Conservation (phyloP, 1,139 yeast genomes). For the Protomyces arabidopsidicola region DNA sequence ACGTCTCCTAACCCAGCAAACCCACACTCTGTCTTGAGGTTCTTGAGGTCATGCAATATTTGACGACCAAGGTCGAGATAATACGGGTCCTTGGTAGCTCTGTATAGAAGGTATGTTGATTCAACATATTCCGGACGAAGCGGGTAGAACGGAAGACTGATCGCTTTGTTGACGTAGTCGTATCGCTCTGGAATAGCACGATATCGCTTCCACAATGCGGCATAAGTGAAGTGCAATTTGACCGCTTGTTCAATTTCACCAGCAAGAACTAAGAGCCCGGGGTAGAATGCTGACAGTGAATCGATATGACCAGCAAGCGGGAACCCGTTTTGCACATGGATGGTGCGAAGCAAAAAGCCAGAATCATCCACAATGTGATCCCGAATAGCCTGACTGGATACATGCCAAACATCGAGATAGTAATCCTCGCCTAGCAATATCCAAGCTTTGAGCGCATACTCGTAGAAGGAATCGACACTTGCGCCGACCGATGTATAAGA, state of each 20-base stretch:
- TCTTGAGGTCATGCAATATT: conserved; percentile 55
- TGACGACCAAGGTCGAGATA: conserved; percentile 70
- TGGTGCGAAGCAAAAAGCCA: conserved; percentile 59
- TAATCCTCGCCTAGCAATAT: conserved; percentile 65
- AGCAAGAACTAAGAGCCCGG: conserved; percentile 73
- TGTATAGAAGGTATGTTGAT: conserved; percentile 74
- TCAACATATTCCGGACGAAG: conserved; percentile 87
- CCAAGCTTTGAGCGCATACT: conserved; percentile 74
- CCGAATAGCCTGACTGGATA: conserved; percentile 54
- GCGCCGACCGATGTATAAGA: conserved; percentile 80
- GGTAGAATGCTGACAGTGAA: conserved; percentile 79
- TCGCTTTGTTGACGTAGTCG: conserved; percentile 45
- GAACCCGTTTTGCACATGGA: conserved; percentile 53
- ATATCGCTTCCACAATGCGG: conserved; percentile 74
- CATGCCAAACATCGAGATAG: conserved; percentile 57
- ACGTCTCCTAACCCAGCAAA: conserved; percentile 61
- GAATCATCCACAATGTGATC: conserved; percentile 45
- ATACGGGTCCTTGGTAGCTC: conserved; percentile 83
- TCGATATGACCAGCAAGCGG: conserved; percentile 69
- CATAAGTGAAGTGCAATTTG: conserved; percentile 56
- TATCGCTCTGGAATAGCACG: conserved; percentile 88
- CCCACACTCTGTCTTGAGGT: conserved; percentile 38
- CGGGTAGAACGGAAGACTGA: conserved; percentile 69
- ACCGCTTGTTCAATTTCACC: conserved; percentile 71
- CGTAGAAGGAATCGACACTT: conserved; percentile 87